Conservation (phyloP, 2,329 filamentous ascomycete genomes). For the Neofusicoccum cordaticola region DNA sequence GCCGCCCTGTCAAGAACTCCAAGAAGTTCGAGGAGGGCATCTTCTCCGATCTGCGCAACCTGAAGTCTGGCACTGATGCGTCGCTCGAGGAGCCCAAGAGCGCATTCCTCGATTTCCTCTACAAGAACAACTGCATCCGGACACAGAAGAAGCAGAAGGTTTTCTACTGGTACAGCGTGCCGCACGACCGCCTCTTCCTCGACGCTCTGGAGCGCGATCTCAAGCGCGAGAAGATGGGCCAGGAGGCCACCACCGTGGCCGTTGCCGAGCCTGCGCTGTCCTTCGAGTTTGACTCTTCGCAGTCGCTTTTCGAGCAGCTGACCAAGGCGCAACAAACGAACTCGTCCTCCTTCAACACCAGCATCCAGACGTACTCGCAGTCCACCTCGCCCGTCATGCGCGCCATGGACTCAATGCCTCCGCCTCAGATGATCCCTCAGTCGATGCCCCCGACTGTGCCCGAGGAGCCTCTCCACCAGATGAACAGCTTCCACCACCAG, state of each 20-base stretch:
- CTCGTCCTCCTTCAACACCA: slow-evolving; percentile 90
- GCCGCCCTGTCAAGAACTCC: slow-evolving; percentile 96
- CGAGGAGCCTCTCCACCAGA: slow-evolving; percentile 59
- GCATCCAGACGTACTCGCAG: slow-evolving; percentile 68
- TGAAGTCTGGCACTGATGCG: slow-evolving; percentile 97
- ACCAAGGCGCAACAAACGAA: slow-evolving; percentile 99
- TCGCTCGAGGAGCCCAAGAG: slow-evolving; percentile 99
- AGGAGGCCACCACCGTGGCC: slow-evolving; percentile 94
- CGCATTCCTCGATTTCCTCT: slow-evolving; percentile 95
- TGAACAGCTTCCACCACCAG: slow-evolving; percentile 67
- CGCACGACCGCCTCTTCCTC: slow-evolving; percentile 94
- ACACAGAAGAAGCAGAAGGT: slow-evolving; percentile 99
- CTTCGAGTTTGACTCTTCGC: slow-evolving; percentile 98
- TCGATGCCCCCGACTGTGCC: slow-evolving; percentile 51
- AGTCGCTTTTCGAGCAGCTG: slow-evolving; percentile 98
- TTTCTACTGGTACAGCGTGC: slow-evolving; percentile 99
- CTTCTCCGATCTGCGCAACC: slow-evolving; percentile 95
- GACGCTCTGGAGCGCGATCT: slow-evolving; percentile 95
- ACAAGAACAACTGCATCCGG: slow-evolving; percentile 99
- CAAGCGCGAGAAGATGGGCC: slow-evolving; percentile 99
- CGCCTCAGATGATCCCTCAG: slow-evolving; percentile 75
- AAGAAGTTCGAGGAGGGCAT: slow-evolving; percentile 99
- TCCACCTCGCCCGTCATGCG: slow-evolving; percentile 85
- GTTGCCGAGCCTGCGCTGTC: slow-evolving; percentile 96
- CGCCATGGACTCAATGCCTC: slow-evolving; percentile 90